Percentiles rank a stretch among this genome's conserved stretches.
These are phyloP conservation scores for Stygiomarasmius scandens DNA, from an alignment of 1,284 basidiomycete genomes.

Conservation along the genomic window DNA sequence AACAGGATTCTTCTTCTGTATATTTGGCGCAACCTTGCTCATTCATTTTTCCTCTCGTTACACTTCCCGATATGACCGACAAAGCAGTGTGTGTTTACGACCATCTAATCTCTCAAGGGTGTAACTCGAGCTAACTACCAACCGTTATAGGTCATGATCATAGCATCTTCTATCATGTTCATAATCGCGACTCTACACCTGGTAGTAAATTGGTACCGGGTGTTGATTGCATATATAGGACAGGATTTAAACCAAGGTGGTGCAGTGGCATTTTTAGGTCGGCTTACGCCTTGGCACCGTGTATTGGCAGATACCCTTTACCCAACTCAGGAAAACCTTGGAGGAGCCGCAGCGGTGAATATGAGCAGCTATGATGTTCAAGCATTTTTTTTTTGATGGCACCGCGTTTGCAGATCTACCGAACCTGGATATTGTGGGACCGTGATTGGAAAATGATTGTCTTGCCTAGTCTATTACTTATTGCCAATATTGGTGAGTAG, in stretches of 20 bases:
- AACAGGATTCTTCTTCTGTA: not conserved
- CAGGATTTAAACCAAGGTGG: constrained; percentile 12
- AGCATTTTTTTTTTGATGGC: not conserved
- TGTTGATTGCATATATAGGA: constrained; percentile 19
- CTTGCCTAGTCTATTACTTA: constrained; percentile 17
- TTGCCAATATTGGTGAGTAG: constrained; percentile 16
- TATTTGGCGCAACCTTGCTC: not conserved
- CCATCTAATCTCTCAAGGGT: too few species aligned
- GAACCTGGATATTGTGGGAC: constrained; percentile 21
- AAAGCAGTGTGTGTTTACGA: not conserved
- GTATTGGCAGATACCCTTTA: constrained; percentile 20
- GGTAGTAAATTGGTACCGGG: constrained; percentile 17
- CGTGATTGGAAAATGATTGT: constrained; percentile 14
- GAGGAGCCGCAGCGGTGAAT: constrained; percentile 19
- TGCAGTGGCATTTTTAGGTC: constrained; percentile 17
- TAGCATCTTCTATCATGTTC: constrained; percentile 20
- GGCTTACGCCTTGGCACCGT: constrained; percentile 17
- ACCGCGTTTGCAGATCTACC: constrained; percentile 16
- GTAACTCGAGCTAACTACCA: not conserved
- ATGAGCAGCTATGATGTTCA: not conserved
- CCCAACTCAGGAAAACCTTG: constrained; percentile 20
- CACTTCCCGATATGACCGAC: not conserved
- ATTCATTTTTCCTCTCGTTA: not conserved
- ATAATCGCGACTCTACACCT: constrained; percentile 20
- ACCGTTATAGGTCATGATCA: constrained; percentile 16